Evolutionary conservation across 495 filamentous ascomycete genomes (phyloP), one percentile per base, ranked within the genome.

Genomic region (Hypoxylon cercidicola): DNA sequence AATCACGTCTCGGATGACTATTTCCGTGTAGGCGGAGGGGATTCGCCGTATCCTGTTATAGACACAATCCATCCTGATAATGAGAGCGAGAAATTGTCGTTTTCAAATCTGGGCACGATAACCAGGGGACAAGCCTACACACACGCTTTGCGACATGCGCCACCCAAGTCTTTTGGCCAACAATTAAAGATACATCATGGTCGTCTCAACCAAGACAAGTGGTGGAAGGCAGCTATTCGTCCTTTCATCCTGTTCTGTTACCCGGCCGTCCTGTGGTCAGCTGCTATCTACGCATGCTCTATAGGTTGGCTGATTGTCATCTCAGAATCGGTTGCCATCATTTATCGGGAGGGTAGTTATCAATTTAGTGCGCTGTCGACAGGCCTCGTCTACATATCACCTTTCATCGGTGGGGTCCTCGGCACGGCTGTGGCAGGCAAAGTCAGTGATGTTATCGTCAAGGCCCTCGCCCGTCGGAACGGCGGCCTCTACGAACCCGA

Each of bases 291-390:
- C 74, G 79, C 93, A 0, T 87, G 95, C 64, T 93, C 90, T 4
- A 85, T 97, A n/a, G 93, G 94, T 15, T 97, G 94, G 95, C 81
- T 99, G 43, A 97, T 99, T 60, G 90, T 97, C 25, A 85, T 97
- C 11, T 97, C 95, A 1, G 93, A 97, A 75, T 89, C 89, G 0
- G 87, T 97, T 0, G 85, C 91, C 0, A 79, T 85, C 43, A 91
- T 96, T 62, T 97, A 89, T 76, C 85, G 90, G 52, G 81, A 85
- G 50, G 78, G 82, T 0, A 76, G 79, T 6, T 97, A 97, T 76
- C 81, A 91, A 49, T 97, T 99, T 75, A 88, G 82, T 35, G 80
- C 92, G 2, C 79, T 97, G 1, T 86, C 89, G 48, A 90, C 91
- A 0, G 95, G 95, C 8, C 81, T 99, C 7, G 84, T 97, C 5